phyloP scores from a whole-genome alignment of 495 filamentous ascomycete species.

The Achaetomiella virescens region DNA sequence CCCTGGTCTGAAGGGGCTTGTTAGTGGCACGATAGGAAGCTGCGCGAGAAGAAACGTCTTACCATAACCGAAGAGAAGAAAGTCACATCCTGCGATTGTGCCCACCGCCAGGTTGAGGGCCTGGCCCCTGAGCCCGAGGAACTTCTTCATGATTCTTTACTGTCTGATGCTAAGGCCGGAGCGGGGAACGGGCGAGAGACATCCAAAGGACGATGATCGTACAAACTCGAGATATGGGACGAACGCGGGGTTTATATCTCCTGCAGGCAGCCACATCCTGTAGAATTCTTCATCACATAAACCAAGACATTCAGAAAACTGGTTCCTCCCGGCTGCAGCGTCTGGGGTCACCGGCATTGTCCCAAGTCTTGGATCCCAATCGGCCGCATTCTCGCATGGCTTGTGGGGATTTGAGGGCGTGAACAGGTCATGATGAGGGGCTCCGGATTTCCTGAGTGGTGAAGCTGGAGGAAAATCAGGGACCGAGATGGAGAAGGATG shows the following conservation, averaged over 20 bases:
- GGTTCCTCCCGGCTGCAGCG: neutral
- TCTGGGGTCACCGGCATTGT: neutral
- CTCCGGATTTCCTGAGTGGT: neutral
- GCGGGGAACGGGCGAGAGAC: neutral
- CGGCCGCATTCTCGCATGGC: neutral
- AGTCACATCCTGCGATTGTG: constrained; percentile 63
- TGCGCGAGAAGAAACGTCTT: constrained; percentile 1
- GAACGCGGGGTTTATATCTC: too few species aligned
- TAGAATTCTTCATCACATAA: neutral
- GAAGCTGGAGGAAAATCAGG: constrained; percentile 4
- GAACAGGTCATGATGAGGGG: neutral
- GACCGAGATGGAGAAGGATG: neutral
- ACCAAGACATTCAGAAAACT: neutral
- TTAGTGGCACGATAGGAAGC: constrained; percentile 1
- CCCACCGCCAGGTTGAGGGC: constrained; percentile 63
- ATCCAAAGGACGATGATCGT: neutral
- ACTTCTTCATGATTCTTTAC: constrained; percentile 33
- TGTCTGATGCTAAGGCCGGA: neutral
- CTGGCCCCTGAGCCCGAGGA: constrained; percentile 61
- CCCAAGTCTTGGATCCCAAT: neutral
- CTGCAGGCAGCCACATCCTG: too few species aligned
- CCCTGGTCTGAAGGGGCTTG: constrained; percentile 37
- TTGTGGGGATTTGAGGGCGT: neutral
- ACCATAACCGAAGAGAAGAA: constrained; percentile 49
- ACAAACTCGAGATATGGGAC: too few species aligned